These are phyloP conservation scores for Pseudopyricularia javanii DNA, from an alignment of 2,329 filamentous ascomycete species.

Conservation along the genomic window DNA sequence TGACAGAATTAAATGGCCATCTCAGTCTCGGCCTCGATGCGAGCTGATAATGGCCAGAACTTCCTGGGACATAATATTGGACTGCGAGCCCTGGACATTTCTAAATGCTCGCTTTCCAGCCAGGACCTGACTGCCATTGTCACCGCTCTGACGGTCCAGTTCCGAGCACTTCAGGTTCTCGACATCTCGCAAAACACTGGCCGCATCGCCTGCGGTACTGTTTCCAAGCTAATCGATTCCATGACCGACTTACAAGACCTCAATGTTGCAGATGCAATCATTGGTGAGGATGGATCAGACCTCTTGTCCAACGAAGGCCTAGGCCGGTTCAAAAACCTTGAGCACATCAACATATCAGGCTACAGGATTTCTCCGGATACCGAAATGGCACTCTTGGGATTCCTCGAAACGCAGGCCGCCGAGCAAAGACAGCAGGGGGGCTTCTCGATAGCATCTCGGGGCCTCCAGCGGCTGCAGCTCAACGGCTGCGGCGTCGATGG, in stretches of 20 bases:
- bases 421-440: neutral
- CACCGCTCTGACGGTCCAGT: slow-evolving; percentile 27
- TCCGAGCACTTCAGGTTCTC: slow-evolving; percentile 28
- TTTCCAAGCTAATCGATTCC: slow-evolving; percentile 29
- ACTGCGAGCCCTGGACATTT: slow-evolving; percentile 35
- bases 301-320: slow-evolving; percentile 33
- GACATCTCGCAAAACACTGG: slow-evolving; percentile 42
- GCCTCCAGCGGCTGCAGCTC: slow-evolving; percentile 31
- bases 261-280: slow-evolving; percentile 37
- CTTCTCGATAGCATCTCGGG: slow-evolving; percentile 13
- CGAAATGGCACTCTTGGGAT: slow-evolving; percentile 30
- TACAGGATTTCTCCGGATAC: slow-evolving; percentile 42
- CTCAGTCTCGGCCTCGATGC: neutral
- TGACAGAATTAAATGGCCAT: neutral
- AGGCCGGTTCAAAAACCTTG: slow-evolving; percentile 28
- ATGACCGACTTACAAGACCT: slow-evolving; percentile 31
- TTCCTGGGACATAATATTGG: slow-evolving; percentile 14
- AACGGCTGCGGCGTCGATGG: slow-evolving; percentile 41
- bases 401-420: slow-evolving; percentile 16
- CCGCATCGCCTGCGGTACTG: slow-evolving; percentile 32
- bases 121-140: slow-evolving; percentile 33
- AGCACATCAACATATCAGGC: slow-evolving; percentile 41
- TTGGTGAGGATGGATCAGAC: slow-evolving; percentile 28
- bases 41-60: neutral
- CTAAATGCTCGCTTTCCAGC: slow-evolving; percentile 38